Conservation (phyloP, 2,329 filamentous ascomycete species). For the Microsporum audouinii region DNA sequence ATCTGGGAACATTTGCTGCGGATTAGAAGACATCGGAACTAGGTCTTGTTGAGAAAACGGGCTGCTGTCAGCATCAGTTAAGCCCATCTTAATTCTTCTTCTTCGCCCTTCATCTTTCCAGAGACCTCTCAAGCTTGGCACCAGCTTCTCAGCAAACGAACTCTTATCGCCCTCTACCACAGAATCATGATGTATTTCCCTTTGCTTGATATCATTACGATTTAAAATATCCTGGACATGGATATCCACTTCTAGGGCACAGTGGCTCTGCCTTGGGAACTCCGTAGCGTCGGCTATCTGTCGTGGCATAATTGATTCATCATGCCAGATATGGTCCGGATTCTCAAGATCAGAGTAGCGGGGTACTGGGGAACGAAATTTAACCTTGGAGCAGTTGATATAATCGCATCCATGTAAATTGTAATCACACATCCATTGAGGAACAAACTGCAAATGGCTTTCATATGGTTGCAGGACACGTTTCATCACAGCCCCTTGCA, state of each 20-base stretch:
- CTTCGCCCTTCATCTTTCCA: constrained; percentile 84
- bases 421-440: constrained; percentile 98
- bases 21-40: constrained; percentile 78
- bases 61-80: constrained; percentile 53
- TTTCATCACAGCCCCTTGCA: constrained; percentile 79
- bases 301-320: constrained; percentile 51
- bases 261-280: constrained; percentile 73
- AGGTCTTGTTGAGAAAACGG: constrained; percentile 73
- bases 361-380: constrained; percentile 67
- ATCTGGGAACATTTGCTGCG: constrained; percentile 57
- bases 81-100: constrained; percentile 59
- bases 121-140: constrained; percentile 84
- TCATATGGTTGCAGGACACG: constrained; percentile 82
- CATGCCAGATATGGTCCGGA: constrained; percentile 65
- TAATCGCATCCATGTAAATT: constrained; percentile 92
- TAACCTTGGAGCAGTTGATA: constrained; percentile 58
- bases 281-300: constrained; percentile 50
- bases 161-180: constrained; percentile 57
- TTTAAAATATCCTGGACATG: constrained; percentile 83
- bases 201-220: constrained; percentile 58
- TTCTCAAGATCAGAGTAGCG: constrained; percentile 51
- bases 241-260: constrained; percentile 79
- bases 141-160: constrained; percentile 61
- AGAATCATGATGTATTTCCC: constrained; percentile 80
- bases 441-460: constrained; percentile 78